Evolutionary conservation across 768 basidiomycete genomes (phyloP), one percentile per base, ranked within the genome.

Genomic region (Bullera alba): DNA sequence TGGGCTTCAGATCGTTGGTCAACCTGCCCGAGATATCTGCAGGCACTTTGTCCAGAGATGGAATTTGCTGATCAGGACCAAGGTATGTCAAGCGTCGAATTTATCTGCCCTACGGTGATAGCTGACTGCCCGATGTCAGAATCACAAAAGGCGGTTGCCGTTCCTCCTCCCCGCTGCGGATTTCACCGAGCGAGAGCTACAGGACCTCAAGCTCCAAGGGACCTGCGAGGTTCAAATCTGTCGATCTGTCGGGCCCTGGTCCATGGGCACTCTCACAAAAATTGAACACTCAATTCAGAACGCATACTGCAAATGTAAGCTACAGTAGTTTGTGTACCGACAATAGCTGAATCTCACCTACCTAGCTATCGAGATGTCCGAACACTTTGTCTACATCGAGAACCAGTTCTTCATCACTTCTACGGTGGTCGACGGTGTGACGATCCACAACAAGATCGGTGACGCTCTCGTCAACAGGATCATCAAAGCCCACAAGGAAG

Each of bases 351-450:
- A 43, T 28, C 42, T 47, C n/a, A 46, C 50, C 8, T 19, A 1
- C 15, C 43, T 55, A 91, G 89, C 89, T 8, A 95, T 95, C 47
- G 84, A 92, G 65, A 76, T 86, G 64, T 92, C 90, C 22, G 90
- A 96, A 60, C 90, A 95, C 66, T 99, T 97, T 67, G 87, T 99
- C 28, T 99, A 99, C 75, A 95, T 99, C 56, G 93, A 96, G 69
- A 76, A 76, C 58, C 75, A 77, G 56, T 77, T 76, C 72, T 77
- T 77, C 69, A 73, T 76, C 60, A 74, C 75, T 2, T 75, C 73
- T 2, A 96, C 93, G 2, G 76, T 81, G 2, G 81, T 92, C 12
- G 86, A 85, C 56, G 91, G 91, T 53, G 79, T 87, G 45, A 80
- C 80, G 66, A 78, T 97, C 27, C 90, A 93, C 73, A 99, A 99